phyloP scores from a whole-genome alignment of 192 early-diverging fungal species.

The Coemansia sp. region DNA sequence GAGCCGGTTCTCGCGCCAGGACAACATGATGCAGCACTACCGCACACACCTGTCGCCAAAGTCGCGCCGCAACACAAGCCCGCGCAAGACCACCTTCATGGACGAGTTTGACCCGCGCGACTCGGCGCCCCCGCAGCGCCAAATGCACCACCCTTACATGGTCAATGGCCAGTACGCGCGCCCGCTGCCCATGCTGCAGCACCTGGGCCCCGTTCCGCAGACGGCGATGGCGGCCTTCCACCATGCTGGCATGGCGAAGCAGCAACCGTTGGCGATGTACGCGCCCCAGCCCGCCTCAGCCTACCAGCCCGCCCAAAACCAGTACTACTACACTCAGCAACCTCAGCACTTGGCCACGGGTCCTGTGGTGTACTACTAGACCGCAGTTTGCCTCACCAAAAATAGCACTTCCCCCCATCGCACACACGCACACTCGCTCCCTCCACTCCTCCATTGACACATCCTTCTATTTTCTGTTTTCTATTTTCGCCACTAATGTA shows the following conservation, averaged over 20 bases:
- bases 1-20: constrained; percentile 71
- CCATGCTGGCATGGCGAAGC: not conserved
- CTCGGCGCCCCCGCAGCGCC: not conserved
- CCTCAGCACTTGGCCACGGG: not conserved
- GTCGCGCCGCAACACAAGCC: constrained; percentile 54
- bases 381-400: too few species aligned
- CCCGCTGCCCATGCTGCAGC: not conserved
- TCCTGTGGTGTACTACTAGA: too few species aligned
- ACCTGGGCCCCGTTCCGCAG: not conserved
- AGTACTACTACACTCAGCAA: constrained; percentile 1
- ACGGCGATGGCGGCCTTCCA: not conserved
- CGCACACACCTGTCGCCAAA: constrained; percentile 73
- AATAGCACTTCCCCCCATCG: not conserved
- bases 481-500: too few species aligned
- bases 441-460: too few species aligned
- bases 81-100: constrained; percentile 34
- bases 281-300: not conserved
- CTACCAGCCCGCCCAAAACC: not conserved
- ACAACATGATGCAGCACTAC: constrained; percentile 86
- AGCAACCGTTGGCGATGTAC: not conserved
- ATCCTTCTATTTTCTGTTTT: too few species aligned
- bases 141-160: constrained; percentile 2
- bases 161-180: constrained; percentile 2
- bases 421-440: not conserved
- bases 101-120: constrained; percentile 1